A percentile compares a stretch with the other conserved stretches of the same genome.
These are phyloP conservation scores for Paecilomyces sp. DNA, from an alignment of 2,329 filamentous ascomycete species.

Conservation along the genomic window DNA sequence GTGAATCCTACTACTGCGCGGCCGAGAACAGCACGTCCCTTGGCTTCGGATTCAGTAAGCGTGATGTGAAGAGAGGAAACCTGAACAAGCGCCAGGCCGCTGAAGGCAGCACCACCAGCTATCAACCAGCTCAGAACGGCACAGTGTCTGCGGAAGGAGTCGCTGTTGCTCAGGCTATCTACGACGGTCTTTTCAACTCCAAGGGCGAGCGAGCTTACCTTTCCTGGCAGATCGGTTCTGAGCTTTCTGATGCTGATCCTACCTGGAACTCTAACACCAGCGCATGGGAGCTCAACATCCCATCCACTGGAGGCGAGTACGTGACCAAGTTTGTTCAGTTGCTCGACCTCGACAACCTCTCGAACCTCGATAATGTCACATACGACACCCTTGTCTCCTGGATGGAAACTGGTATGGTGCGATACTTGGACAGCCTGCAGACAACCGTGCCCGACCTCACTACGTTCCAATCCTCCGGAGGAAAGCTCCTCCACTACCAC, in stretches of 20 bases:
- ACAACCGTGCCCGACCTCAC: conserved; percentile 49
- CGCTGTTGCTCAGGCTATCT: conserved; percentile 18
- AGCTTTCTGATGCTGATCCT: conserved; percentile 27
- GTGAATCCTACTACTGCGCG: conserved; percentile 40
- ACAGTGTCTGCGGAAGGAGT: conserved; percentile 9
- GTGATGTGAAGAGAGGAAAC: neutral
- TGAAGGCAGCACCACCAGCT: neutral
- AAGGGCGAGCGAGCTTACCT: conserved; percentile 32
- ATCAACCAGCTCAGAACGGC: conserved; percentile 15
- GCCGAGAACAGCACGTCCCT: conserved; percentile 10
- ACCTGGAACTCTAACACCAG: conserved; percentile 25
- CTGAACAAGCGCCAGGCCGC: conserved; percentile 11
- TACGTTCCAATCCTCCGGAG: conserved; percentile 42
- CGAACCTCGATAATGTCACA: conserved; percentile 42
- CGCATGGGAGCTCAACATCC: conserved; percentile 25
- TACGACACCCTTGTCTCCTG: conserved; percentile 52
- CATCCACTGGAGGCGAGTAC: conserved; percentile 27
- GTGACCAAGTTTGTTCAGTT: conserved; percentile 12
- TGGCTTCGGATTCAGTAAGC: neutral
- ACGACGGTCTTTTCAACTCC: conserved; percentile 28
- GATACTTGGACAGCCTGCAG: conserved; percentile 46
- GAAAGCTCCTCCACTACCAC: conserved; percentile 54
- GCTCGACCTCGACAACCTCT: conserved; percentile 36
- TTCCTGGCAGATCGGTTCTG: conserved; percentile 25
- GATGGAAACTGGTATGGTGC: conserved; percentile 44